These are phyloP conservation scores for Globisporangium canariense DNA, from an alignment of 352 stramenopile species.

Conservation along the genomic window DNA sequence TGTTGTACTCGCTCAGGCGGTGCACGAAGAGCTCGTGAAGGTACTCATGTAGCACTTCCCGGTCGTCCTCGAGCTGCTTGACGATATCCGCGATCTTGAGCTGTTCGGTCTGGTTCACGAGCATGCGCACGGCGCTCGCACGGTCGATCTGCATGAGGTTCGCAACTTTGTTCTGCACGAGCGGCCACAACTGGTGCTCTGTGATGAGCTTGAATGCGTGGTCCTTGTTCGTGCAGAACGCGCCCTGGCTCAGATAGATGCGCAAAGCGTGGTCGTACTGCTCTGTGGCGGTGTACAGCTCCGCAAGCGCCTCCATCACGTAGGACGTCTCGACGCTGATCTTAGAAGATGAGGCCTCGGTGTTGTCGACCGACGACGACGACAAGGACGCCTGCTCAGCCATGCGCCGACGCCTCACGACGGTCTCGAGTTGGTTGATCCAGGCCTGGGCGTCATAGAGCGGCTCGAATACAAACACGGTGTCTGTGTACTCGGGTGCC, in stretches of 20 bases:
- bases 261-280: slow-evolving; percentile 81
- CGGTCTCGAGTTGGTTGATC: slow-evolving; percentile 81
- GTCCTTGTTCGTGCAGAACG: slow-evolving; percentile 85
- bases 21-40: slow-evolving; percentile 75
- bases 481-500: slow-evolving; percentile 74
- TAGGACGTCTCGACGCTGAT: slow-evolving; percentile 81
- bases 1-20: slow-evolving; percentile 73
- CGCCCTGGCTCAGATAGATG: slow-evolving; percentile 81
- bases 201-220: slow-evolving; percentile 82
- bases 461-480: slow-evolving; percentile 61
- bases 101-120: slow-evolving; percentile 79
- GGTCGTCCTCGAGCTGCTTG: slow-evolving; percentile 65
- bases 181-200: slow-evolving; percentile 76
- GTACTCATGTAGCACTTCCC: slow-evolving; percentile 68
- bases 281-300: slow-evolving; percentile 78
- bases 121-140: slow-evolving; percentile 62
- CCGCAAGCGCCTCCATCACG: slow-evolving; percentile 75
- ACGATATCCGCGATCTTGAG: slow-evolving; percentile 77
- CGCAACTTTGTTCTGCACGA: slow-evolving; percentile 73
- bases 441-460: slow-evolving; percentile 75
- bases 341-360: slow-evolving; percentile 24
- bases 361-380: slow-evolving; percentile 10
- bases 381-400: slow-evolving; percentile 31
- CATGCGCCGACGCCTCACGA: slow-evolving; percentile 67
- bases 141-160: slow-evolving; percentile 82